Base-by-base conservation (phyloP, 1,139 yeast genomes). In the Protomyces macrosporus region DNA sequence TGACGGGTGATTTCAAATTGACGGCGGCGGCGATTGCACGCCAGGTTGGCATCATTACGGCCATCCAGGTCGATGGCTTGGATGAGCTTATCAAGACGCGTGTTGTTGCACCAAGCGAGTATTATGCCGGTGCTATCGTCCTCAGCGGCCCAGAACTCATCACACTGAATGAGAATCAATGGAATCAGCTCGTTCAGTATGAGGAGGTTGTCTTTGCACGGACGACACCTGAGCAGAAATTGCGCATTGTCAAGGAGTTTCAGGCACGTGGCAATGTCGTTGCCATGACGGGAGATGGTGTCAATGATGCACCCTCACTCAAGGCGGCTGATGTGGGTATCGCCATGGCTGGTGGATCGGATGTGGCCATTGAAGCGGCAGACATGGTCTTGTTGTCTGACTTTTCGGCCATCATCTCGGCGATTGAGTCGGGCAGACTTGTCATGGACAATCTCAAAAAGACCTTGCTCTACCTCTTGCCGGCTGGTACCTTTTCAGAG, bases 301-400 rank as follows among this genome's bases (percentile, higher is more conserved):
- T 85, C 72, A 85, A 85, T 78, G 89, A 85, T 76, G 89, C 89
- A 69, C 89, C 89, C 72, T 85, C 89, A 63, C 81, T 85, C 76
- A 85, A 85, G 83, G 85, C 84, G 81, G 88, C 89, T 72, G 89
- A 85, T 77, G 84, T 88, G 72, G 89, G 89, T 81, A 85, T 85
- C 78, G 89, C 89, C 71, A 75, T 82, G 75, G 77, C 76, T 5
- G 78, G 76, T 57, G 85, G 83, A 2, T 78, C 83, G 30, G 85
- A 82, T 68, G 79, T 82, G 68, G 85, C 85, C n/a, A 78, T 81
- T 69, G 85, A 82, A 67, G 85, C 85, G 0, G 77, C 84, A 39
- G 85, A 82, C 70, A 70, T 82, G 69, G 77, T 82, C 37, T 72
- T 82, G 55, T 71, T 80, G 71, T 73, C 69, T 14, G 66, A 67